Conservation (phyloP, 805 yeast genomes). For the Schwanniomyces pseudopolymorphus region DNA sequence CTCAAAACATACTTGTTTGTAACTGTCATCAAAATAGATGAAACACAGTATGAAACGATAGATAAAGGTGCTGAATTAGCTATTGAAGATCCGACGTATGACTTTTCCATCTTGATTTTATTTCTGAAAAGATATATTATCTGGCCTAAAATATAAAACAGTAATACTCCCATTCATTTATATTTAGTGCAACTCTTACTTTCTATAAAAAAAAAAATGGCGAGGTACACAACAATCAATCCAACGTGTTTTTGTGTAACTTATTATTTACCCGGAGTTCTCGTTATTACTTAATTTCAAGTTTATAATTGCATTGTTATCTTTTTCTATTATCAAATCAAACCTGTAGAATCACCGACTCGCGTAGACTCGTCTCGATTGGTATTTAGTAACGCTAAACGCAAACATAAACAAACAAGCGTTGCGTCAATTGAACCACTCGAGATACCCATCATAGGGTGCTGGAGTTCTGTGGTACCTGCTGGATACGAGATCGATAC, state of each 20-base stretch:
- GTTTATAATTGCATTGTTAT: not conserved
- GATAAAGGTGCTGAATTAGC: slow-evolving; percentile 66
- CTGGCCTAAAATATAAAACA: slow-evolving; percentile 39
- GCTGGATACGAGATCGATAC: not conserved
- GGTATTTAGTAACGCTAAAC: too few relatives aligned
- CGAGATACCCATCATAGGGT: too few relatives aligned
- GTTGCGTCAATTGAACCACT: too few relatives aligned
- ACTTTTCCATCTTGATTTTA: slow-evolving; percentile 34
- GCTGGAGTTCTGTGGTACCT: not conserved
- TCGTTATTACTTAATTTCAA: not conserved
- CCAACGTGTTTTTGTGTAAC: slow-evolving; percentile 7
- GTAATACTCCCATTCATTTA: slow-evolving; percentile 38
- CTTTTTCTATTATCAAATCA: not conserved
- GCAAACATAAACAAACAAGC: too few relatives aligned
- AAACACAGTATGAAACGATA: slow-evolving; percentile 80
- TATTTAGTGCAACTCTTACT: not conserved
- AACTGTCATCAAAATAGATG: slow-evolving; percentile 96
- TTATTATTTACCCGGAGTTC: slow-evolving; percentile 4
- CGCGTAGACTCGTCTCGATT: too few relatives aligned
- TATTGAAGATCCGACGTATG: slow-evolving; percentile 26
- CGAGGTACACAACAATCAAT: slow-evolving; percentile 4
- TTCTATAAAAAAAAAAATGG: not conserved
- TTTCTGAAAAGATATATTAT: slow-evolving; percentile 27
- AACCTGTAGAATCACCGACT: not conserved
- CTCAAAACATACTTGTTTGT: slow-evolving; percentile 93